Evolutionary conservation across 805 yeast species (phyloP), one percentile per base, ranked within the genome.

Genomic region (Saccharomycopsis selenospora): DNA sequence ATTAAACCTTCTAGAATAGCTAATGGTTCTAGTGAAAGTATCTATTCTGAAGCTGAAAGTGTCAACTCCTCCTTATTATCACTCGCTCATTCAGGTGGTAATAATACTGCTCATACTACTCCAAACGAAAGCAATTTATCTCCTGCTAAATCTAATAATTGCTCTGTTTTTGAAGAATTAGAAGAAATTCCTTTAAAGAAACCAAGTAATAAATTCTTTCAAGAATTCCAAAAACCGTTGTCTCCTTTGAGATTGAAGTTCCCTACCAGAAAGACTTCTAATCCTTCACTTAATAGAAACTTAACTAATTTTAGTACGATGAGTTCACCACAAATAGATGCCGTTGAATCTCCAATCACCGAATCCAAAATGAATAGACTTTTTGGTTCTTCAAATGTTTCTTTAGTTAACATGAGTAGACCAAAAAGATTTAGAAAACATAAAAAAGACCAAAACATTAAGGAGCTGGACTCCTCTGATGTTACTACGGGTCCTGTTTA

Each of bases 391-490:
- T 27, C 47, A n/a, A 51, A 51, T 14, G 49, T 44, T 28, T 43
- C 50, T 10, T 36, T 51, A 10, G 55, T 51, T 13, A 51, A 51
- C 29, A 48, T 51, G 55, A 49, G 45, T 17, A 45, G 52, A 26
- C 55, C 55, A 23, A 43, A 45, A 7, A 20, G 55, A 40, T 18
- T 28, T 17, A 26, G 46, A 10, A 23, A 27, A 8, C 14, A 42
- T 10, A 30, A 38, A 22, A 13, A 36, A 23, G 14, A 22, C 10
- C 13, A 23, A 24, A 14, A 29, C 23, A 11, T n/a, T 10, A 33
- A 33, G 38, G 38, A 33, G n/a, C n/a, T n/a, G n/a, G n/a, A n/a
- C n/a, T n/a, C n/a, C n/a, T n/a, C n/a, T n/a, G n/a, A n/a, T n/a
- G n/a, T n/a, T n/a, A n/a, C n/a, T n/a, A n/a, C n/a, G n/a, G n/a